Evolutionary conservation across 768 basidiomycete species (phyloP).

Genomic region (Lentinula sp.): DNA sequence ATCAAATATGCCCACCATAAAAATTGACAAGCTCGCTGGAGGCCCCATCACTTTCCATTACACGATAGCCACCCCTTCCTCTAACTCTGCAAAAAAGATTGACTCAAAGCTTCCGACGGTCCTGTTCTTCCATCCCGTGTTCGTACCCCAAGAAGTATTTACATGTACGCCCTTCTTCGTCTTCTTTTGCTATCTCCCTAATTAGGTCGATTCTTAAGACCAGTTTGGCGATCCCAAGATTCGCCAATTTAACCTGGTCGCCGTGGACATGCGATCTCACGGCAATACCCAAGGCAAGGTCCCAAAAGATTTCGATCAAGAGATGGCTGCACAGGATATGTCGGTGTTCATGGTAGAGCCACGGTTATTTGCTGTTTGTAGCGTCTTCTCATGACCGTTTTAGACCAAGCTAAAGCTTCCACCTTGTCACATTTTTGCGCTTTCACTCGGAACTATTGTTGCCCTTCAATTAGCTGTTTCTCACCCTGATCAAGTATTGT

Average conservation of each 20-base stretch:
- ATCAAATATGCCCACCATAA: neutral
- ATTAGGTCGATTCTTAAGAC: constrained; percentile 11
- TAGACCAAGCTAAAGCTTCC: constrained; percentile 15
- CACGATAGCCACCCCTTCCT: constrained; percentile 30
- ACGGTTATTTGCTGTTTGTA: too few relatives aligned
- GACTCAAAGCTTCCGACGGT: constrained; percentile 28
- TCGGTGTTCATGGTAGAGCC: constrained; percentile 18
- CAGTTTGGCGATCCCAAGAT: constrained; percentile 27
- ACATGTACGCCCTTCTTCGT: constrained; percentile 22
- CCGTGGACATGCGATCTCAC: constrained; percentile 19
- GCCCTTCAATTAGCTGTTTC: constrained; percentile 17
- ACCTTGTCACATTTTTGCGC: constrained; percentile 20
- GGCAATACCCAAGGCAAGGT: constrained; percentile 18
- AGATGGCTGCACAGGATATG: constrained; percentile 21
- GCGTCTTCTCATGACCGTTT: too few relatives aligned
- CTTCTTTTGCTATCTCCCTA: neutral
- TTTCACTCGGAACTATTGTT: constrained; percentile 19
- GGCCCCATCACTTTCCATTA: constrained; percentile 14
- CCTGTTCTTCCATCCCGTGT: constrained; percentile 29
- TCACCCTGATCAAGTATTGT: constrained; percentile 16
- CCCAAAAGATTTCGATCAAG: constrained; percentile 12
- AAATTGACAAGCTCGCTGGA: neutral
- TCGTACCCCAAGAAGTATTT: constrained; percentile 23
- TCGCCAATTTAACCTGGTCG: constrained; percentile 22
- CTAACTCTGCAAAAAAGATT: constrained; percentile 21